Percentiles rank a stretch among this genome's conserved stretches.
These are phyloP conservation scores for Spizellomyces sp. DNA, from an alignment of 192 early-diverging fungal species.

Conservation along the genomic window DNA sequence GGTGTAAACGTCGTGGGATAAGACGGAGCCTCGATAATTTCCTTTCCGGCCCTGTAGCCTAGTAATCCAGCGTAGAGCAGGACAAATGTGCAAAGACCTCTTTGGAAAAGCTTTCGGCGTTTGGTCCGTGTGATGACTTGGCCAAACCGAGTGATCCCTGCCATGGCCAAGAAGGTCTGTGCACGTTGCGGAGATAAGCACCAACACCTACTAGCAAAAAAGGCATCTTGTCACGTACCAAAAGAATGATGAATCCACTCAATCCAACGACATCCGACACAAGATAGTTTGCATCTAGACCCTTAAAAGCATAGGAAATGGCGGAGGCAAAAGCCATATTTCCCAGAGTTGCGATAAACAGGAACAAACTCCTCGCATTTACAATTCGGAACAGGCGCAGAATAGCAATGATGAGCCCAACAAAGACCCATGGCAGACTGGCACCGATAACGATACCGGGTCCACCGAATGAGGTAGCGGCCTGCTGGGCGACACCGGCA, in stretches of 20 bases:
- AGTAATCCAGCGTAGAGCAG: conserved; percentile 7
- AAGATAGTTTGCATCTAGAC: conserved; percentile 1
- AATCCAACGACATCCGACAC: conserved; percentile 10
- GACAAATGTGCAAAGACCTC: neutral
- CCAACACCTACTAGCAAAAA: neutral
- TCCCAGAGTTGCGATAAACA: conserved; percentile 15
- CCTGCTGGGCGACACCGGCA: neutral
- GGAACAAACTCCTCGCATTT: conserved; percentile 14
- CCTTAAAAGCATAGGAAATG: conserved; percentile 13
- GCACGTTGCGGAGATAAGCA: neutral
- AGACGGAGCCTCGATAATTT: conserved; percentile 8
- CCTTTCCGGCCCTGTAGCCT: neutral
- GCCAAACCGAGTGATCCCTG: conserved; percentile 16
- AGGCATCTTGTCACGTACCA: neutral
- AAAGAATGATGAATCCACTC: conserved; percentile 4
- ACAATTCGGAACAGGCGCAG: conserved; percentile 4
- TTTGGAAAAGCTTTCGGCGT: conserved; percentile 1
- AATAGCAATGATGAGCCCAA: conserved; percentile 12
- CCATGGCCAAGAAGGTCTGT: conserved; percentile 20
- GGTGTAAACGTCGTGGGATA: conserved; percentile 14
- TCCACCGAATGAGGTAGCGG: conserved; percentile 1
- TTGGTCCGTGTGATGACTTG: conserved; percentile 12
- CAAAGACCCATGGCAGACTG: conserved; percentile 11
- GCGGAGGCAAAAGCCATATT: neutral
- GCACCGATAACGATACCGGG: conserved; percentile 13